Conservation (phyloP, 179 eudicot genomes). For the Actinidia chinensis region DNA sequence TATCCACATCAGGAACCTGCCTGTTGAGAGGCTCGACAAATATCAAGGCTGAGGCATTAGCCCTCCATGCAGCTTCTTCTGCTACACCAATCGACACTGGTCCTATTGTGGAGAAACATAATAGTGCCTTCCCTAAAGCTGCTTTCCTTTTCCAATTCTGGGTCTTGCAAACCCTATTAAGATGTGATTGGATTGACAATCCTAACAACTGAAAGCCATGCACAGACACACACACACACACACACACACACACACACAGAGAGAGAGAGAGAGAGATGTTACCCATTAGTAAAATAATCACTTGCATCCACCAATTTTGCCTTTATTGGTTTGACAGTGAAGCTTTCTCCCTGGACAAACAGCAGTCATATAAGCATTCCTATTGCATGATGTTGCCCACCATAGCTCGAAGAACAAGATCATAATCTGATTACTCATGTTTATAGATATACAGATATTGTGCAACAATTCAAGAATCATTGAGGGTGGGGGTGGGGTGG, state of each 20-base stretch:
- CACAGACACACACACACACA: too few relatives aligned
- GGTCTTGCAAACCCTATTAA: conserved; percentile 30
- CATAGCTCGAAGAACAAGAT: too few relatives aligned
- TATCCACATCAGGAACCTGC: conserved; percentile 32
- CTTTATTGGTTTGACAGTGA: conserved; percentile 25
- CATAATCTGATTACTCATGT: too few relatives aligned
- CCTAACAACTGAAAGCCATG: neutral
- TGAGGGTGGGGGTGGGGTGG: too few relatives aligned
- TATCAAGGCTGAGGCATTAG: conserved; percentile 38
- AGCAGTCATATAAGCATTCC: neutral
- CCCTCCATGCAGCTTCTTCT: conserved; percentile 22
- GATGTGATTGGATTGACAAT: neutral
- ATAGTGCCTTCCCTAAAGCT: conserved; percentile 32
- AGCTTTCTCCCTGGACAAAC: conserved; percentile 44
- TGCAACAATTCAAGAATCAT: too few relatives aligned
- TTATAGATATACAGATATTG: too few relatives aligned
- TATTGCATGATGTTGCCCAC: neutral
- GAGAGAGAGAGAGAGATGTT: conserved; percentile 10
- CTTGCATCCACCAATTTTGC: conserved; percentile 29
- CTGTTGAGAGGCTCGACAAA: conserved; percentile 39
- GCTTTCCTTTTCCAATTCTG: conserved; percentile 21
- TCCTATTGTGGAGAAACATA: conserved; percentile 46
- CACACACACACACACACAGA: too few relatives aligned
- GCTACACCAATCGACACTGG: conserved; percentile 29
- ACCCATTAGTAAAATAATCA: conserved; percentile 35